A percentile compares a stretch with the other conserved stretches of the same genome.
These are phyloP conservation scores for Claviceps maximensis DNA, from an alignment of 2,329 filamentous ascomycete species.

Conservation along the genomic window DNA sequence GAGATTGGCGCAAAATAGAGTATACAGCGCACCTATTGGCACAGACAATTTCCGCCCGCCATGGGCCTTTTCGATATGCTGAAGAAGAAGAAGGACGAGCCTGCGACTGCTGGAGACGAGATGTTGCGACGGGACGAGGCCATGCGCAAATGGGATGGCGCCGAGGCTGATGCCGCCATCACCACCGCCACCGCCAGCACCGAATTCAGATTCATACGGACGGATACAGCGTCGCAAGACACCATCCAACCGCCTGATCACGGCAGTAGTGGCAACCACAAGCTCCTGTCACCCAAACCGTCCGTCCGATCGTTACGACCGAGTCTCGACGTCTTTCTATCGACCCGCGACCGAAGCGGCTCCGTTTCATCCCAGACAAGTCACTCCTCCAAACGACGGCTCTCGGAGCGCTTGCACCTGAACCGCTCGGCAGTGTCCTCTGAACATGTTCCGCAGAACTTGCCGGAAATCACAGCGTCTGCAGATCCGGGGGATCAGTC, in stretches of 20 bases:
- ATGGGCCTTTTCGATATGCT: conserved; percentile 42
- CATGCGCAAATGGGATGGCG: conserved; percentile 26
- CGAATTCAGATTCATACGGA: conserved; percentile 65
- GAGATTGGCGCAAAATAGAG: not conserved
- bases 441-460: conserved; percentile 61
- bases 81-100: conserved; percentile 35
- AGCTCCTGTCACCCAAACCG: conserved; percentile 15
- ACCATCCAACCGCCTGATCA: conserved; percentile 54
- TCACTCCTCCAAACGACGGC: conserved; percentile 29
- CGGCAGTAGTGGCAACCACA: conserved; percentile 14
- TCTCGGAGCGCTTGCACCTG: conserved; percentile 62
- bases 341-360: conserved; percentile 33
- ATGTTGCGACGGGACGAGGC: conserved; percentile 24
- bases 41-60: conserved; percentile 1
- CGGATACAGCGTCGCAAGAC: conserved; percentile 71
- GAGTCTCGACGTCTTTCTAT: conserved; percentile 33
- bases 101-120: conserved; percentile 15
- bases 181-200: not conserved
- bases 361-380: conserved; percentile 31
- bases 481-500: conserved; percentile 43
- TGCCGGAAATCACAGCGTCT: conserved; percentile 56
- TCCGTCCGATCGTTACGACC: conserved; percentile 21
- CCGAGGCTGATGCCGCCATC: conserved; percentile 36
- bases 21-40: not conserved
- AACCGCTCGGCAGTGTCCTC: conserved; percentile 46